Conservation (phyloP, 805 yeast species). For the Myxozyma geophila region DNA sequence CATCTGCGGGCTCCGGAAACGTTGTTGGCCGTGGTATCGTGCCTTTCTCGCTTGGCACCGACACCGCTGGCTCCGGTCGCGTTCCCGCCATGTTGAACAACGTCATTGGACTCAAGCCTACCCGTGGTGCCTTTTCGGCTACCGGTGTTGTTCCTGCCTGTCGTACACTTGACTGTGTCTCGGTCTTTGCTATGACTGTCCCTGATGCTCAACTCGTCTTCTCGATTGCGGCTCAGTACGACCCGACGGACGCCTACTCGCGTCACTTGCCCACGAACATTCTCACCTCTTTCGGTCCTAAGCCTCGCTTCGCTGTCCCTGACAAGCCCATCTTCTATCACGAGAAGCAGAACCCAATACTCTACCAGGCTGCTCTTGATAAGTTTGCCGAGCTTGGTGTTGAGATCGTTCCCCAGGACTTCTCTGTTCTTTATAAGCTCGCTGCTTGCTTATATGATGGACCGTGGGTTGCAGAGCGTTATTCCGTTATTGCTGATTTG, state of each 20-base stretch:
- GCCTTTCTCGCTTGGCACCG: constrained; percentile 90
- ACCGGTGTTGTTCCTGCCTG: constrained; percentile 98
- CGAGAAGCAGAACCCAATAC: constrained; percentile 73
- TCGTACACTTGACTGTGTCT: constrained; percentile 89
- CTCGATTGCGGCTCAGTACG: constrained; percentile 71
- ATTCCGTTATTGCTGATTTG: constrained; percentile 75
- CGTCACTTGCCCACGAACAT: constrained; percentile 74
- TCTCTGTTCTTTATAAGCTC: constrained; percentile 73
- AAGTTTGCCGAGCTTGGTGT: constrained; percentile 60
- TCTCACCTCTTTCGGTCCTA: constrained; percentile 57
- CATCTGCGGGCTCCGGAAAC: constrained; percentile 94
- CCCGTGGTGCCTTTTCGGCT: constrained; percentile 84
- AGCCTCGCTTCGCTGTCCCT: constrained; percentile 79
- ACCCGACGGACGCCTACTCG: constrained; percentile 78
- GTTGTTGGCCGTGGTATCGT: constrained; percentile 89
- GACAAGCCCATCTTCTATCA: constrained; percentile 75
- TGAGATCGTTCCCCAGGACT: constrained; percentile 66
- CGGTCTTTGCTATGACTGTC: constrained; percentile 77
- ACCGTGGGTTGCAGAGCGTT: constrained; percentile 98
- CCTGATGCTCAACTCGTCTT: constrained; percentile 83
- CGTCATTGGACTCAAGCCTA: constrained; percentile 88
- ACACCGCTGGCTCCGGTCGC: constrained; percentile 97
- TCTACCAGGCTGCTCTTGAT: constrained; percentile 67
- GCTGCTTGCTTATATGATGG: constrained; percentile 94
- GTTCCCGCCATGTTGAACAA: constrained; percentile 97